These are phyloP conservation scores for Cladosporium sp. DNA, from an alignment of 2,329 filamentous ascomycete genomes.

Conservation along the genomic window DNA sequence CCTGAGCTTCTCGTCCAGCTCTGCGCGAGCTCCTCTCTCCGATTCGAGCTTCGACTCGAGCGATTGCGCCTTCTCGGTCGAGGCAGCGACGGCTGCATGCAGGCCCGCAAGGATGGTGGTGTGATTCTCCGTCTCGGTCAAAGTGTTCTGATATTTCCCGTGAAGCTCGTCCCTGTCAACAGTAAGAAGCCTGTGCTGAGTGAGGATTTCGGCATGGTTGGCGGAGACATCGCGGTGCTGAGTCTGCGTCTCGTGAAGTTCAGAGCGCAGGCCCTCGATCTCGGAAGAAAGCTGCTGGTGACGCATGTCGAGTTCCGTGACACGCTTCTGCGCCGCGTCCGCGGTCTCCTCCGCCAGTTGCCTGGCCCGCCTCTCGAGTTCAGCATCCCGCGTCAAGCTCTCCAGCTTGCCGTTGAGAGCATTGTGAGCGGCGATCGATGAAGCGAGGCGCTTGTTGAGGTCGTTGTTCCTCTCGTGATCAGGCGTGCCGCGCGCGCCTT, in stretches of 20 bases:
- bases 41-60: slow-evolving; percentile 78
- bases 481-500: slow-evolving; percentile 52
- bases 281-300: slow-evolving; percentile 79
- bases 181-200: slow-evolving; percentile 66
- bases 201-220: slow-evolving; percentile 67
- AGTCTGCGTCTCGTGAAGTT: slow-evolving; percentile 73
- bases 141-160: slow-evolving; percentile 59
- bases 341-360: slow-evolving; percentile 84
- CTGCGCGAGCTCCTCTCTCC: slow-evolving; percentile 69
- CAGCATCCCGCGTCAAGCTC: slow-evolving; percentile 61
- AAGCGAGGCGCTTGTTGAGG: slow-evolving; percentile 74
- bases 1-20: slow-evolving; percentile 67
- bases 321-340: slow-evolving; percentile 72
- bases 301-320: slow-evolving; percentile 75
- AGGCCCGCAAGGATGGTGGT: slow-evolving; percentile 66
- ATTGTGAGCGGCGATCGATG: slow-evolving; percentile 68
- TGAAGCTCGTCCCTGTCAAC: slow-evolving; percentile 80
- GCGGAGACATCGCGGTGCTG: slow-evolving; percentile 75
- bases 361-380: slow-evolving; percentile 73
- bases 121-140: slow-evolving; percentile 63
- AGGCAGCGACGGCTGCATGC: slow-evolving; percentile 70
- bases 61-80: slow-evolving; percentile 66
- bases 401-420: slow-evolving; percentile 76
- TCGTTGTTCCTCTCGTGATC: slow-evolving; percentile 59
- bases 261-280: slow-evolving; percentile 75